Percentiles rank a stretch among this genome's conserved stretches.
Evolutionary conservation across 768 basidiomycete genomes (phyloP).

Genomic region (Antrodiella citrinella): DNA sequence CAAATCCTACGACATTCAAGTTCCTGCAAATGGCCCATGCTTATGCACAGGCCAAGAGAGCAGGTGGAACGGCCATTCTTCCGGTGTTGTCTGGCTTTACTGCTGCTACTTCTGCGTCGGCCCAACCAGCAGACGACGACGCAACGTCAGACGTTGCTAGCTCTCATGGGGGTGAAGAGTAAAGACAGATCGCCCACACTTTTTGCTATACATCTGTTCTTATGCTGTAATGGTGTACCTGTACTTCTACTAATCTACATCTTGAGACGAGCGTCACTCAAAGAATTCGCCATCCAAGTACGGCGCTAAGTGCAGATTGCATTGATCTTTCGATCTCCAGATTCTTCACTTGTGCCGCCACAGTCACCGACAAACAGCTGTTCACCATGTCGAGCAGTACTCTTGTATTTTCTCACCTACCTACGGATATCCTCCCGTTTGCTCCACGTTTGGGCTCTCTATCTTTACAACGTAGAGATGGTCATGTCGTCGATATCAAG

Average conservation of each 20-base stretch:
- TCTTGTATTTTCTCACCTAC: not conserved
- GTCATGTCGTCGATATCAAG: slow-evolving; percentile 27
- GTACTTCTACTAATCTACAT: too few species aligned
- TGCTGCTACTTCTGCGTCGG: slow-evolving; percentile 13
- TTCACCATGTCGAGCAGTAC: not conserved
- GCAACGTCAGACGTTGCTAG: slow-evolving; percentile 46
- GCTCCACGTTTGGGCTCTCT: slow-evolving; percentile 17
- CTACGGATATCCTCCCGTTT: slow-evolving; percentile 5
- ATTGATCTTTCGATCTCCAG: too few species aligned
- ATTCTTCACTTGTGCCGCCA: too few species aligned
- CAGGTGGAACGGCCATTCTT: slow-evolving; percentile 24
- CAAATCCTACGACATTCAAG: slow-evolving; percentile 90
- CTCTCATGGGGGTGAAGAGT: slow-evolving; percentile 34
- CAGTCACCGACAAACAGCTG: too few species aligned
- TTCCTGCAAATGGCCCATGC: slow-evolving; percentile 93
- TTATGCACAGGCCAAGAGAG: slow-evolving; percentile 54
- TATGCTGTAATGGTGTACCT: too few species aligned
- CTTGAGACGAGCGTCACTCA: too few species aligned
- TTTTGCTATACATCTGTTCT: too few species aligned
- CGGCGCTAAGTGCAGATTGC: not conserved
- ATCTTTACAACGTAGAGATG: slow-evolving; percentile 14
- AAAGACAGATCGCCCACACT: too few species aligned
- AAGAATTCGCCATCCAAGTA: too few species aligned
- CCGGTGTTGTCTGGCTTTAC: slow-evolving; percentile 24
- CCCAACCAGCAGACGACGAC: slow-evolving; percentile 28